These are phyloP conservation scores for Heimioporus retisporus DNA, from an alignment of 1,284 basidiomycete genomes.

Conservation along the genomic window DNA sequence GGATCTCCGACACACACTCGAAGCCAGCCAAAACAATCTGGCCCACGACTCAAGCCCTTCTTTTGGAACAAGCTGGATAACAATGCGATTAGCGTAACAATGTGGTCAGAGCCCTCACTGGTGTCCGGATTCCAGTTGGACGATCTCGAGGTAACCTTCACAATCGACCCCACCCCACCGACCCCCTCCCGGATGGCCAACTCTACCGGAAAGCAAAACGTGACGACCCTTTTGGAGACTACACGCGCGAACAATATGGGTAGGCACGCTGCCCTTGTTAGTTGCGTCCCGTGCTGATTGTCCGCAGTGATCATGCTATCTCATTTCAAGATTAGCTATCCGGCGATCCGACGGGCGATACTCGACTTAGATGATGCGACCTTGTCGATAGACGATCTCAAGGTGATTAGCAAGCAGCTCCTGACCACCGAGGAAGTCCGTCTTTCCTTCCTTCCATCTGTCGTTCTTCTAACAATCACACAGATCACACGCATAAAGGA, in stretches of 20 bases:
- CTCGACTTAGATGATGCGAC: constrained; percentile 75
- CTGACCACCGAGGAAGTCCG: constrained; percentile 84
- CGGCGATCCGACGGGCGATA: constrained; percentile 75
- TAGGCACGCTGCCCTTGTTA: constrained; percentile 40
- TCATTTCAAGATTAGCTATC: constrained; percentile 72
- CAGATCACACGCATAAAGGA: constrained; percentile 73
- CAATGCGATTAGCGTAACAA: constrained; percentile 56
- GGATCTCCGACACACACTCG: constrained; percentile 45
- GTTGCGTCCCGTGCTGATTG: constrained; percentile 19
- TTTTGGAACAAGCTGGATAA: constrained; percentile 88
- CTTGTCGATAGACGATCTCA: constrained; percentile 78
- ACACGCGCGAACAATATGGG: constrained; percentile 89
- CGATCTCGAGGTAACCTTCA: constrained; percentile 82
- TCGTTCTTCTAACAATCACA: background rate
- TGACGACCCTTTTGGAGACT: constrained; percentile 82
- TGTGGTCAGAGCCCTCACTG: constrained; percentile 75
- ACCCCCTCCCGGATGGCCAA: constrained; percentile 55
- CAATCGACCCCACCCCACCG: constrained; percentile 62
- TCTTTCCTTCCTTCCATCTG: background rate
- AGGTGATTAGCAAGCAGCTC: constrained; percentile 75
- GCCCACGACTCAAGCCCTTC: constrained; percentile 81
- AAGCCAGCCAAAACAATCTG: constrained; percentile 41
- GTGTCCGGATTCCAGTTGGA: constrained; percentile 64
- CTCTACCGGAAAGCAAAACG: constrained; percentile 65
- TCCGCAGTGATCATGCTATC: constrained; percentile 82